Base-by-base conservation (phyloP, 208 protist species). In the Leishmania tropica region DNA sequence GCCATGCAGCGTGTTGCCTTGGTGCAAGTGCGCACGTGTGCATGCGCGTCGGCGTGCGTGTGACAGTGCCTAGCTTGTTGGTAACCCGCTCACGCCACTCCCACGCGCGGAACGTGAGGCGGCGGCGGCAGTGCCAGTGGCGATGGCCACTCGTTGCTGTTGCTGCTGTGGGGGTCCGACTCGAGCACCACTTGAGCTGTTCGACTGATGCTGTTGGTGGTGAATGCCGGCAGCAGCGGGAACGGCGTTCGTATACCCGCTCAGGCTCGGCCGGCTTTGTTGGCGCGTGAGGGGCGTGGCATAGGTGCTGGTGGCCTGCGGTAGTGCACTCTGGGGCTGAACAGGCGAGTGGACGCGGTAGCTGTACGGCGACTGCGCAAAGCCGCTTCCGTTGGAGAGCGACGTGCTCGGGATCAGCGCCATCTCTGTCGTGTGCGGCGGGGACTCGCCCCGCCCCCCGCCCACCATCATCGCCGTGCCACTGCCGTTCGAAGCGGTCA, bases 381-480 rank as follows among this genome's bases (percentile, higher is more conserved):
- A 85, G 58, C 82, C 77, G 40, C 82, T 76, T 45, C 82, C 58
- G 77, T 67, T 77, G 11, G 77, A 78, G 60, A 75, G 77, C 62
- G 77, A 81, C 45, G 82, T 85, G 78, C 82, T 85, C 10, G 77
- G 82, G 53, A 85, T 85, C 24, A 85, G 72, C 15, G 77, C 77
- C 24, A 85, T 54, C 82, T 81, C 78, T 54, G 72, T 81, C 42
- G 71, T 75, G 31, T 77, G 58, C 70, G 68, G 70, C 19, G 82
- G 77, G 48, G 82, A 81, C 71, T 74, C 76, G 4, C 77, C 82
- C 10, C 64, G 76, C 53, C 35, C 56, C 3, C 75, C 54, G 62
- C 82, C 64, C 42, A 79, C 64, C 77, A 79, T 81, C n/a, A 78
- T 70, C 28, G 76, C 74, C n/a, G 82, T 81, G n/a, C 77, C 71